A percentile compares a stretch with the other conserved stretches of the same genome.
phyloP scores from a whole-genome alignment of 2,329 filamentous ascomycete genomes.

The Pseudonectria buxi region DNA sequence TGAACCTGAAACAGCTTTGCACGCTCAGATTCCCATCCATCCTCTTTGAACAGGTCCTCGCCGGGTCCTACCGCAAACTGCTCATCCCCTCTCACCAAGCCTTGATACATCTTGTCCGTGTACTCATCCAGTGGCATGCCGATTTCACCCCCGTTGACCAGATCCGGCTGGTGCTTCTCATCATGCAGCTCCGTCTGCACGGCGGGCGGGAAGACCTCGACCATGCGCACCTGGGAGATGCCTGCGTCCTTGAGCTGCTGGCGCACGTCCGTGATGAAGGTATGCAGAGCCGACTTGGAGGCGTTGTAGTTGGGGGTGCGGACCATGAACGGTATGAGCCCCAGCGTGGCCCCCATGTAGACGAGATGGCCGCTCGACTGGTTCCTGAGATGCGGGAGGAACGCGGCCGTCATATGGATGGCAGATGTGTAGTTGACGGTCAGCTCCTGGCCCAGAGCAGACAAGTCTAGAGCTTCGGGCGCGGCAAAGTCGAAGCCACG shows the following conservation, averaged over 20 bases:
- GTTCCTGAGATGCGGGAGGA: conserved; percentile 20
- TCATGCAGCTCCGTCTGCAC: conserved; percentile 24
- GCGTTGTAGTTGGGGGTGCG: conserved; percentile 23
- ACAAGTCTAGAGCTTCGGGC: conserved; percentile 22
- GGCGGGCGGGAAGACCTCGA: conserved; percentile 24
- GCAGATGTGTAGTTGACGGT: conserved; percentile 22
- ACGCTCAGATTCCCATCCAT: conserved; percentile 17
- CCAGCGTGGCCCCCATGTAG: conserved; percentile 19
- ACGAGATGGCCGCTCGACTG: conserved; percentile 11
- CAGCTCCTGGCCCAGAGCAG: conserved; percentile 19
- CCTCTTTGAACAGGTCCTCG: conserved; percentile 15
- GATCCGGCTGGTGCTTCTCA: conserved; percentile 19
- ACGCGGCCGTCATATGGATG: conserved; percentile 20
- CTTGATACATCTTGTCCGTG: conserved; percentile 29
- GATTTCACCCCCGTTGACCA: conserved; percentile 21
- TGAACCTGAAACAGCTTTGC: conserved; percentile 12
- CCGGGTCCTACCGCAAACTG: conserved; percentile 19
- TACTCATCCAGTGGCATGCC: conserved; percentile 36
- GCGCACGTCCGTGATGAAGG: conserved; percentile 18
- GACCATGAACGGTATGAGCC: conserved; percentile 13
- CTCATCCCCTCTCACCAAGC: conserved; percentile 14
- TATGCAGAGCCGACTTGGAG: conserved; percentile 21
- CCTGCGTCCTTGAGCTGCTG: conserved; percentile 13
- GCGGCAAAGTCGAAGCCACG: conserved; percentile 27
- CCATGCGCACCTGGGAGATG: conserved; percentile 9